Evolutionary conservation across 2,329 filamentous ascomycete species (phyloP).

Genomic region (Aspergillus pseudonomiae): DNA sequence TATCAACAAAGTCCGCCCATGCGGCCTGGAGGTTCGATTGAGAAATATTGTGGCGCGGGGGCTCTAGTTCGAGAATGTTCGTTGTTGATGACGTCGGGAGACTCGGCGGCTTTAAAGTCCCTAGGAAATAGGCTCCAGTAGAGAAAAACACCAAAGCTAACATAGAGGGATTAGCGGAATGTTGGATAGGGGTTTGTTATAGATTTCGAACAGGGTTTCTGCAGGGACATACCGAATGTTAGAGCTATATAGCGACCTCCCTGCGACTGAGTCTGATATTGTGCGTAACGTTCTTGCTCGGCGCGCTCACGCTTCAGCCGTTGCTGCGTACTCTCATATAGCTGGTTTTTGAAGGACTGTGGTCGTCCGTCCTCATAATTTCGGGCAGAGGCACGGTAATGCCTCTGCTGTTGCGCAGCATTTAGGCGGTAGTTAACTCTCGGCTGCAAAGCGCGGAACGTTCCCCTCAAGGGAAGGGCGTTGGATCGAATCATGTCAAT

Average conservation of each 20-base stretch:
- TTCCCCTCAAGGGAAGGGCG: conserved; percentile 21
- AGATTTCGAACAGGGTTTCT: background rate
- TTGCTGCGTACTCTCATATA: conserved; percentile 64
- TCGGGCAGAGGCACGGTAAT: conserved; percentile 25
- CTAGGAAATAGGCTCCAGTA: conserved; percentile 59
- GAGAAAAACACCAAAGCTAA: conserved; percentile 56
- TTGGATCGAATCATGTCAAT: conserved; percentile 26
- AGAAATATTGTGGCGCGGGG: conserved; percentile 59
- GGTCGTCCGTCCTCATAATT: conserved; percentile 31
- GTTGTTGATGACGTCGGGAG: conserved; percentile 59
- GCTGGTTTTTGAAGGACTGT: conserved; percentile 61
- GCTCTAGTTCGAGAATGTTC: conserved; percentile 51
- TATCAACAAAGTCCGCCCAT: conserved; percentile 64
- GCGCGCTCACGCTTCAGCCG: conserved; percentile 61
- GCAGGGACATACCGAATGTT: conserved; percentile 35
- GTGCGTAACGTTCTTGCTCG: conserved; percentile 56
- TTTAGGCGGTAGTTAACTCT: conserved; percentile 7
- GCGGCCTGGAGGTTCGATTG: conserved; percentile 64
- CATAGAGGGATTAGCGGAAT: conserved; percentile 16
- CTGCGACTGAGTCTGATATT: conserved; percentile 44
- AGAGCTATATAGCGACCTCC: conserved; percentile 43
- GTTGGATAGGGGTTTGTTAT: background rate
- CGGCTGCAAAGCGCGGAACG: conserved; percentile 21
- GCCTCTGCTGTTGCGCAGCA: conserved; percentile 21
- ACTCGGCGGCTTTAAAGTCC: conserved; percentile 52